phyloP scores from a whole-genome alignment of 331 rosid genomes.

The Prunus yedoensis region DNA sequence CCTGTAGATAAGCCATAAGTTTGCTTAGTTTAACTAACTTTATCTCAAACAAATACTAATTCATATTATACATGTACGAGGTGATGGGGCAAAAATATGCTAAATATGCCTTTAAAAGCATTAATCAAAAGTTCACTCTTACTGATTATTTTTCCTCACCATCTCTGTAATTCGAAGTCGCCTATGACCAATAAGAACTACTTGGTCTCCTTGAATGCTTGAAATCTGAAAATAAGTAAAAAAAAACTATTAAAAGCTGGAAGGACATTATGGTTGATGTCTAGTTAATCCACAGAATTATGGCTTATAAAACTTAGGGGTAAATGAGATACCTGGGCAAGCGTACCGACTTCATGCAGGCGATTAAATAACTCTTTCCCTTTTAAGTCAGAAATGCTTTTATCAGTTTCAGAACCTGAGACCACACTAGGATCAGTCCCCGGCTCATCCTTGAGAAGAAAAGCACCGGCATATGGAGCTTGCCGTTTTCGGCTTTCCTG shows the following conservation, averaged over 20 bases:
- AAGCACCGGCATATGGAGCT: conserved; percentile 99
- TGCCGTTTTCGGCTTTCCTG: conserved; percentile 88
- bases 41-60: not conserved
- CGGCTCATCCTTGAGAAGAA: conserved; percentile 87
- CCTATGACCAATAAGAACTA: conserved; percentile 91
- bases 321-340: conserved; percentile 76
- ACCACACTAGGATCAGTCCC: conserved; percentile 74
- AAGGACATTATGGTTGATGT: conserved; percentile 10
- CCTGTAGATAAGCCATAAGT: conserved; percentile 49
- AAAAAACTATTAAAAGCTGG: not conserved
- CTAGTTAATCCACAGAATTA: conserved; percentile 6
- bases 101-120: conserved; percentile 10
- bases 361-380: conserved; percentile 87
- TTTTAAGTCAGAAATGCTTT: conserved; percentile 62
- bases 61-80: not conserved
- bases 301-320: not conserved
- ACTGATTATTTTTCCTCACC: conserved; percentile 51
- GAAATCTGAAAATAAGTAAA: conserved; percentile 60
- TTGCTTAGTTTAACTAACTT: conserved; percentile 13
- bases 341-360: conserved; percentile 97
- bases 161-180: conserved; percentile 90
- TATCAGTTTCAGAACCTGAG: conserved; percentile 75
- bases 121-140: conserved; percentile 25
- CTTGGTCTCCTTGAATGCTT: conserved; percentile 93
- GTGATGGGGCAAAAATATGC: not conserved